These are phyloP conservation scores for Penstemon barbatus DNA, from an alignment of 257 asterid genomes.

Conservation along the genomic window DNA sequence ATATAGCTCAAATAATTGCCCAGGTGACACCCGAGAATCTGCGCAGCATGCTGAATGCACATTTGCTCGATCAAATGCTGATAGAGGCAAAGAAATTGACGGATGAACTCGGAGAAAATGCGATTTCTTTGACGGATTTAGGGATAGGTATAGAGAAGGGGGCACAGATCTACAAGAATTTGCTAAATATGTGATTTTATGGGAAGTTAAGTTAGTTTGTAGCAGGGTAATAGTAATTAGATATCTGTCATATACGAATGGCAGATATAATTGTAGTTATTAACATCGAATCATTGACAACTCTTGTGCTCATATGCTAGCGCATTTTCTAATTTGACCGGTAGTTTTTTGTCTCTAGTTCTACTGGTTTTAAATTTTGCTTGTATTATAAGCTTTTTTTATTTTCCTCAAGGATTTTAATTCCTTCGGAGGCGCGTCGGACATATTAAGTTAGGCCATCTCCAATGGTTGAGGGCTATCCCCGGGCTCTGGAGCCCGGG, in stretches of 20 bases:
- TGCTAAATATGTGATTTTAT: constrained; percentile 35
- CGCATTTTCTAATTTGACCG: not conserved
- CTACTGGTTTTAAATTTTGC: not conserved
- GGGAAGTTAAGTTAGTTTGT: constrained; percentile 16
- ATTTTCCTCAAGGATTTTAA: too few species aligned
- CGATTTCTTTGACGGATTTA: constrained; percentile 36
- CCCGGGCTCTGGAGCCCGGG: too few species aligned
- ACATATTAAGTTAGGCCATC: too few species aligned
- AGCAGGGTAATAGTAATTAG: not conserved
- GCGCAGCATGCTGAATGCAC: constrained; percentile 41
- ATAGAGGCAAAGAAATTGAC: constrained; percentile 45
- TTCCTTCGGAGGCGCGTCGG: too few species aligned
- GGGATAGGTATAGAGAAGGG: constrained; percentile 38
- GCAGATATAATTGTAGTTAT: not conserved
- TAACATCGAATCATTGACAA: not conserved
- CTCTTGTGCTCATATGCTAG: not conserved
- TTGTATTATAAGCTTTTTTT: not conserved
- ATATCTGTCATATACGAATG: not conserved
- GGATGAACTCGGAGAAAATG: constrained; percentile 24
- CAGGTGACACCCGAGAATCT: constrained; percentile 29
- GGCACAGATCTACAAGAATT: constrained; percentile 38
- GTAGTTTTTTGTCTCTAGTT: not conserved
- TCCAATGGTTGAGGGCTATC: too few species aligned
- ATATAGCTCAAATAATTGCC: constrained; percentile 33
- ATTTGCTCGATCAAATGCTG: constrained; percentile 53